Evolutionary conservation across 352 stramenopile species (phyloP), one percentile per base, ranked within the genome.

Genomic region (Phytophthora tentaculata): DNA sequence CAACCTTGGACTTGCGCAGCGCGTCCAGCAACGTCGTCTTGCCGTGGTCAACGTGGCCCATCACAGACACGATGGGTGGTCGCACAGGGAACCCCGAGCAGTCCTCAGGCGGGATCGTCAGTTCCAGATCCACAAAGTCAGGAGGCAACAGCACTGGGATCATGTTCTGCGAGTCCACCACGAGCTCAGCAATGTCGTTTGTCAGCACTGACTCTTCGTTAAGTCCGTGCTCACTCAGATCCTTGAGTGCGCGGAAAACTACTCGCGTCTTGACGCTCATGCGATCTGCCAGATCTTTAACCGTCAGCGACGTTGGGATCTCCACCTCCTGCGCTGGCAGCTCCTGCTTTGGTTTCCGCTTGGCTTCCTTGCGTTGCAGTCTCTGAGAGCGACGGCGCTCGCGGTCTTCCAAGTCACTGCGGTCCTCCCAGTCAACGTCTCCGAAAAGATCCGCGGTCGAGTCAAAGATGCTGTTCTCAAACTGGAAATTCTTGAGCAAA

Each of bases 1-100:
- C 98, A 16, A 99, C 95, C 51, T 92, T 94, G 6, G 86, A 90
- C 57, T 86, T 98, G 83, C 82, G 90, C 56, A 92, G 88, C 14
- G 90, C 85, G 69, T 99, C 98, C 2, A 99, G 84, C 32, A 99
- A 80, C 22, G 97, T 99, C 3, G 98, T 99, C 79, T 99, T 99
- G 66, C 98, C 98, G 79, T 99, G 98, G 77, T 99, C 98, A 32
- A 99, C 98, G 74, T 99, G 98, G 9, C 98, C 98, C 98, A 99
- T 99, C 41, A 99, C 98, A 20, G 97, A 99, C 23, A 99, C 94
- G 29, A 99, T 95, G 16, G 98, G 97, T 37, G 86, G 79, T 19
- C 88, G 85, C 55, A 77, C 50, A 16, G 85, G 82, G 37, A 94
- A 94, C 35, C 59, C 72, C 2, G 83, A 91, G 57, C 83, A 92